Evolutionary conservation across 192 early-diverging fungal species (phyloP).

Genomic region (Gonapodya sp.): DNA sequence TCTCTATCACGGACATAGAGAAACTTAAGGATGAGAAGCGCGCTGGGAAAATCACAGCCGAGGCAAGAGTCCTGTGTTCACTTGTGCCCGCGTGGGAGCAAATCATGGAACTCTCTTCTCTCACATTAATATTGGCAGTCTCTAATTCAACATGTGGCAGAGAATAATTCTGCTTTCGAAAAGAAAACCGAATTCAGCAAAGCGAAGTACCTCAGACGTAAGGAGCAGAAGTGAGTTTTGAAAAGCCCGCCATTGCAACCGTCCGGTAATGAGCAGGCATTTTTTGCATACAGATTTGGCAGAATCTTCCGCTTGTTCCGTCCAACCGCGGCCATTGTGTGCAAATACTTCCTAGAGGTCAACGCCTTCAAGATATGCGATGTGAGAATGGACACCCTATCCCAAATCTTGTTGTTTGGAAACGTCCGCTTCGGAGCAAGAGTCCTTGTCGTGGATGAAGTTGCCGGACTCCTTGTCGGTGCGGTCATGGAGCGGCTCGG

Average conservation of each 20-base stretch:
- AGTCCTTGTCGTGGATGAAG: conserved; percentile 81
- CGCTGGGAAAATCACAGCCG: conserved; percentile 52
- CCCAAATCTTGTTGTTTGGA: conserved; percentile 73
- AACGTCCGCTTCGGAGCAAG: conserved; percentile 59
- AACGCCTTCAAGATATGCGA: conserved; percentile 72
- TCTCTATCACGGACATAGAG: conserved; percentile 75
- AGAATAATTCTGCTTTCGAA: conserved; percentile 75
- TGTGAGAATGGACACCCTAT: conserved; percentile 80
- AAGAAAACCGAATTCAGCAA: conserved; percentile 93
- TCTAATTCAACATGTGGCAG: conserved; percentile 12
- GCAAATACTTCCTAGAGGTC: conserved; percentile 65
- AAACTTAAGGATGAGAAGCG: conserved; percentile 62
- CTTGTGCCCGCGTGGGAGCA: not conserved
- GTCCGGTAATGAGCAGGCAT: conserved; percentile 3
- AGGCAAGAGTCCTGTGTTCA: conserved; percentile 20
- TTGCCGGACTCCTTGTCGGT: conserved; percentile 70
- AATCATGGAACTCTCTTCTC: not conserved
- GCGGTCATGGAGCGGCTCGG: conserved; percentile 74
- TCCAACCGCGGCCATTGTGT: conserved; percentile 64
- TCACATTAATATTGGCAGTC: conserved; percentile 13
- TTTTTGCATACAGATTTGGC: conserved; percentile 38
- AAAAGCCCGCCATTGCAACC: no score
- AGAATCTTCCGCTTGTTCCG: conserved; percentile 77
- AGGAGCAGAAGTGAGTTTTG: conserved; percentile 31
- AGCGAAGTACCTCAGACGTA: conserved; percentile 83